Evolutionary conservation across 2,329 filamentous ascomycete genomes (phyloP), one percentile per base, ranked within the genome.

Genomic region (Microcera coccophila): DNA sequence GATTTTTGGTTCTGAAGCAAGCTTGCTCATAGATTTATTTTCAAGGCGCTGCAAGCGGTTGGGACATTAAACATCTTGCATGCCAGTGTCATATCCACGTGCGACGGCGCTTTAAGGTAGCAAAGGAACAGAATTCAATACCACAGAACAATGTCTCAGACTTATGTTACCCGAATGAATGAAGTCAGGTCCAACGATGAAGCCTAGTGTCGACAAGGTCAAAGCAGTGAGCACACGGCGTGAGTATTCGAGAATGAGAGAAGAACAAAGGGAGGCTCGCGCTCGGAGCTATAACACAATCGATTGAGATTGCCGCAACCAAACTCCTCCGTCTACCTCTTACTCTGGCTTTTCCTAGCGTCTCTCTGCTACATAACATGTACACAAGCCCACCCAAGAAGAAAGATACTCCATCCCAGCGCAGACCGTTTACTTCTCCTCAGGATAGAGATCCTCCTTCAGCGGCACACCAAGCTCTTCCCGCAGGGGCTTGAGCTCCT

Each of bases 371-470:
- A 38, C 36, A 28, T 61, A 66, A 62, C 63, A 66, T 68, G 59
- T 69, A 66, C 66, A 69, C 60, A 50, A 50, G 42, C 49, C 54
- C 41, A 46, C 52, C 52, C 44, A 41, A 45, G 39, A 51, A 49
- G 39, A 47, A 40, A 45, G 17, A 19, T 19, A 5, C 5, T 18
- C 33, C 18, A 5, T 35, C 22, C 22, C 22, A 26, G 22, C 7
- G 12, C 22, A 26, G 22, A 12, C 22, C 16, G 41, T 73, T 69
- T 68, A 67, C 63, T 74, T 65, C 61, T 68, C 66, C 66, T 82
- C 78, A 47, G 91, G 90, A 74, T 90, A 97, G 69, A 97, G 78
- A 63, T 88, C 83, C 79, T 97, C 91, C 79, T 93, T 95, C 61
- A 96, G 80, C 55, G 81, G 75, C 61, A 97, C 82, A 60, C 91